These are phyloP conservation scores for Postia placenta DNA, from an alignment of 768 basidiomycete genomes.

Conservation along the genomic window DNA sequence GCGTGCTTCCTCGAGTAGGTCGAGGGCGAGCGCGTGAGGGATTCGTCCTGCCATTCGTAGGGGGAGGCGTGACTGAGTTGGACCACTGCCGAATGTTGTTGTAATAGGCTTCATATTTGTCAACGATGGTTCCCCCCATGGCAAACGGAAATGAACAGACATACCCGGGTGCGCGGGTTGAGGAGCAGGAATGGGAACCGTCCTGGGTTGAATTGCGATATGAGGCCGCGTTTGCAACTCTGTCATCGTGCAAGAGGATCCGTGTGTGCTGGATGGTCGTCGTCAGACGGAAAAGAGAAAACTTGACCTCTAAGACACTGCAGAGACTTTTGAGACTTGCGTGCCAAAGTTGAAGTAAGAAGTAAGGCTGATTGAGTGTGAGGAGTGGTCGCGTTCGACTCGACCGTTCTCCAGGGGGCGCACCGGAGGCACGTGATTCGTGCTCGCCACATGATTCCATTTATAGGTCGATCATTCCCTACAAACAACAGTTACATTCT, in stretches of 20 bases:
- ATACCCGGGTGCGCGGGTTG: conserved; percentile 24
- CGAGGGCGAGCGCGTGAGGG: conserved; percentile 32
- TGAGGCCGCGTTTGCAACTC: background rate
- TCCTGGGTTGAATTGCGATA: background rate
- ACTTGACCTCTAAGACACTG: background rate
- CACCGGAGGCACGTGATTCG: background rate
- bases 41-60: conserved; percentile 36
- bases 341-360: background rate
- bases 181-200: conserved; percentile 17
- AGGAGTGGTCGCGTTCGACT: background rate
- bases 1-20: conserved; percentile 36
- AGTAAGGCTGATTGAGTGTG: background rate
- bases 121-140: conserved; percentile 4
- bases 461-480: too few relatives aligned
- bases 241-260: background rate
- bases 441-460: too few relatives aligned
- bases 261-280: background rate
- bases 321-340: background rate
- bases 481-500: too few relatives aligned
- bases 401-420: too few relatives aligned
- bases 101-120: conserved; percentile 40
- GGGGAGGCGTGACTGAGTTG: conserved; percentile 48
- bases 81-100: conserved; percentile 73
- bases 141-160: background rate
- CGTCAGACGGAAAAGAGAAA: background rate